Evolutionary conservation across 164 flowering plant species (phyloP), one percentile per base, ranked within the genome.

Genomic region (Nymphaea colorata): DNA sequence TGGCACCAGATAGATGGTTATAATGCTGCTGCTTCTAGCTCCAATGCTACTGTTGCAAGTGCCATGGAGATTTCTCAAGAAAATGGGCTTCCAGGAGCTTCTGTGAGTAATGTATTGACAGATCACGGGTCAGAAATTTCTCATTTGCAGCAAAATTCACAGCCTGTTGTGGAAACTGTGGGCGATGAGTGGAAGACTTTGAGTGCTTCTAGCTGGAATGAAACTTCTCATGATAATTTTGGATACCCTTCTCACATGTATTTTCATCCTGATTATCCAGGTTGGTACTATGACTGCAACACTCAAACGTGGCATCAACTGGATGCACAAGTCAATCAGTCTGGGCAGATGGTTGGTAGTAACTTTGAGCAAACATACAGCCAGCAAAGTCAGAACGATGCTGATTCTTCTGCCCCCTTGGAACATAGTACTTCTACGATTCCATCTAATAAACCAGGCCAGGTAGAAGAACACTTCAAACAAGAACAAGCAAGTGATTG

Each of bases 211-310:
- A 76, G 65, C 44, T 80, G 79, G 87, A 82, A 73, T 73, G 80
- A 79, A 68, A 73, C 61, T 44, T 75, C 83, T 43, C 82, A 82
- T 66, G 84, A 63, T 65, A 79, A 68, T 68, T 76, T 73, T 75
- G 84, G 78, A 17, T 89, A 84, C 70, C 92, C 92, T 5, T 72
- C 82, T 16, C 89, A 86, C 78, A 89, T 89, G 92, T 72, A 83
- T 25, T 87, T 89, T 79, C 92, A 89, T 72, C 87, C 92, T 43
- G 90, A 85, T 61, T 89, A 83, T 65, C 92, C 96, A 67, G 96
- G 82, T 68, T 89, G 90, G 92, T 89, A 87, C 71, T 89, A 82
- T 79, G 92, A 89, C 68, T 83, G 84, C 16, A 74, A 78, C 71
- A 68, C 80, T 43, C 82, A 76, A 68, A 85, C 81, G 68, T 89